These are phyloP conservation scores for Hyaloscypha hepaticicola DNA, from an alignment of 495 filamentous ascomycete genomes.

Conservation along the genomic window DNA sequence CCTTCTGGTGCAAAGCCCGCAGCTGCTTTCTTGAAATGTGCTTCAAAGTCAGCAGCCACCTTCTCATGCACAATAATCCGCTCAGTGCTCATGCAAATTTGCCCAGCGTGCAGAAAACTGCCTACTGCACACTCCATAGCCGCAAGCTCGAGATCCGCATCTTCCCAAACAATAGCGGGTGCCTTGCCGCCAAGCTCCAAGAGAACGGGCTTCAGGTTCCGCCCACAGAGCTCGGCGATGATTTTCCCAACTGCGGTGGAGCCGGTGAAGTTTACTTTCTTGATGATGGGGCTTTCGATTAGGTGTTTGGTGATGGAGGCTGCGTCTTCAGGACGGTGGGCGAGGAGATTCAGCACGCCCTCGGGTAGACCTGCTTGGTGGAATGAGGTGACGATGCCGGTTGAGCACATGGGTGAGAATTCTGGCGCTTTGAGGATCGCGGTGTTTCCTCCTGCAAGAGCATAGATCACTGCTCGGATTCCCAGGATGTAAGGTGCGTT, in stretches of 20 bases:
- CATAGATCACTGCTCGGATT: constrained; percentile 63
- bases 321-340: constrained; percentile 51
- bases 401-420: constrained; percentile 71
- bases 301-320: constrained; percentile 54
- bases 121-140: constrained; percentile 51
- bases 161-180: constrained; percentile 61
- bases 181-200: constrained; percentile 71
- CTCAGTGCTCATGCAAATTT: constrained; percentile 93
- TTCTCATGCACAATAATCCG: constrained; percentile 77
- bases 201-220: constrained; percentile 65
- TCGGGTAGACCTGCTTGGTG: constrained; percentile 68
- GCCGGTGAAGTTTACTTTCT: constrained; percentile 70
- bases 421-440: constrained; percentile 77
- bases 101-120: constrained; percentile 62
- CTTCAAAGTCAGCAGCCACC: constrained; percentile 63
- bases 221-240: constrained; percentile 56
- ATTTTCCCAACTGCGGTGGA: constrained; percentile 57
- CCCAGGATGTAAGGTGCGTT: constrained; percentile 75
- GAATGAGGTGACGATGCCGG: constrained; percentile 67
- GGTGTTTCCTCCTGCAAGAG: constrained; percentile 82
- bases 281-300: constrained; percentile 53
- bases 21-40: constrained; percentile 49
- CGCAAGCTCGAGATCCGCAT: constrained; percentile 61
- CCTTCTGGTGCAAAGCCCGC: constrained; percentile 45
- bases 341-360: constrained; percentile 59